Base-by-base conservation (phyloP, 768 basidiomycete genomes). In the Hericium erinaceus region DNA sequence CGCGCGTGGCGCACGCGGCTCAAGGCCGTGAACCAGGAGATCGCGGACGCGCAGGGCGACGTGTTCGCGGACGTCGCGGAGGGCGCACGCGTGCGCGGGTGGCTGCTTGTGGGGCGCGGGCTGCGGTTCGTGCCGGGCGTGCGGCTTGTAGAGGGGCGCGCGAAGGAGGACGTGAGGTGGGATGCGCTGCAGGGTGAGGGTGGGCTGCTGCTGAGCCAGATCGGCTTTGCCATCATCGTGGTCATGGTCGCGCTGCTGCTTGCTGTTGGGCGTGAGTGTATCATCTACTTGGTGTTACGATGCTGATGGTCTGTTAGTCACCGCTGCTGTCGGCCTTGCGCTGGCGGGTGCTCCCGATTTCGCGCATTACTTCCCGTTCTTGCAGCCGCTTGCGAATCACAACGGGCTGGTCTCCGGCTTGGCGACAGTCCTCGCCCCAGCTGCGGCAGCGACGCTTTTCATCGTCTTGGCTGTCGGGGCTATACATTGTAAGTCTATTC, bases 91-190 rank as follows among this genome's bases (percentile, higher is more conserved):
- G 79, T 87, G 58, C 85, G 84, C 63, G 90, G 90, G 0, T 92
- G 89, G 87, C 66, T 93, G 55, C 70, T 93, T 66, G 77, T 89
- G 41, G 90, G 90, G 9, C 75, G 80, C 26, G 88, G 87, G 1
- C 67, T 91, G 58, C 70, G 81, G 56, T 78, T 76, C 62, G 67
- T 92, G 26, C 82, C 81, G 33, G 82, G 82, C 2, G 69, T 86
- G 5, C 73, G 87, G 66, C 71, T 86, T 39, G 89, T 93, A 22
- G 85, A 89, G 65, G 90, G 90, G 2, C 73, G 86, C 58, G 85
- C 88, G 13, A 90, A 88, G 68, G 89, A 92, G 64, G 89, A 92
- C 67, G 81, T 93, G 39, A 72, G 85, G 55, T 93, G 89, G 89
- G 82, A 84, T 58, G 82, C 87, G 24, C 71, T 92, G 52, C 86